phyloP scores from a whole-genome alignment of 148 eudicot species.

The Cornus controversa region DNA sequence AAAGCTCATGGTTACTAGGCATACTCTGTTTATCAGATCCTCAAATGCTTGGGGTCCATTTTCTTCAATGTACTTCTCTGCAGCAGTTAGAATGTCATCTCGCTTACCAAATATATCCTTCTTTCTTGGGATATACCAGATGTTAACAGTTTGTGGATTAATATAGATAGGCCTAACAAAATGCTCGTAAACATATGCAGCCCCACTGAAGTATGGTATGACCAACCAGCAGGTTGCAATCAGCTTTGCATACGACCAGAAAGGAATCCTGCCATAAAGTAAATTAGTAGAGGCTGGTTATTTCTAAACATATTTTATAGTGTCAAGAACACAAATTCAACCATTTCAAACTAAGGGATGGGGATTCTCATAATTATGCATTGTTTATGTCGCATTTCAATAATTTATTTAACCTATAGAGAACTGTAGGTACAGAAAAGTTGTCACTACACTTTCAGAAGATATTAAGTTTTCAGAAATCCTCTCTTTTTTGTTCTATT shows the following conservation, averaged over 20 bases:
- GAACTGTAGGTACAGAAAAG: too few species aligned
- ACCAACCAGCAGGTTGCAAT: constrained; percentile 90
- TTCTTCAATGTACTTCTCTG: constrained; percentile 74
- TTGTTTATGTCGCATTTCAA: neutral
- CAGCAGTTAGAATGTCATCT: constrained; percentile 78
- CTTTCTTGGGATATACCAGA: constrained; percentile 72
- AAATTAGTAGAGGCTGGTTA: neutral
- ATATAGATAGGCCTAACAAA: constrained; percentile 69
- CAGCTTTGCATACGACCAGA: constrained; percentile 88
- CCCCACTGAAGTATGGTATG: constrained; percentile 94
- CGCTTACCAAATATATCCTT: constrained; percentile 50
- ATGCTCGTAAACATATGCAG: constrained; percentile 87
- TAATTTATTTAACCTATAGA: too few species aligned
- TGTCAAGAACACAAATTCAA: neutral
- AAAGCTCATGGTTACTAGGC: neutral
- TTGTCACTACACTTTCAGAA: too few species aligned
- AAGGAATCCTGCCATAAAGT: constrained; percentile 64
- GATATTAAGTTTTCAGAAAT: too few species aligned
- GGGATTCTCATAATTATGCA: neutral
- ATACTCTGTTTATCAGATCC: constrained; percentile 59
- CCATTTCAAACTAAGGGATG: neutral
- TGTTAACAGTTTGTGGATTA: constrained; percentile 49
- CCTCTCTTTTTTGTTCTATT: too few species aligned
- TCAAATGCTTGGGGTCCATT: constrained; percentile 68
- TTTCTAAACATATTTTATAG: neutral